Evolutionary conservation across 2,329 filamentous ascomycete genomes (phyloP).

Genomic region (Bipolaris sorokiniana): DNA sequence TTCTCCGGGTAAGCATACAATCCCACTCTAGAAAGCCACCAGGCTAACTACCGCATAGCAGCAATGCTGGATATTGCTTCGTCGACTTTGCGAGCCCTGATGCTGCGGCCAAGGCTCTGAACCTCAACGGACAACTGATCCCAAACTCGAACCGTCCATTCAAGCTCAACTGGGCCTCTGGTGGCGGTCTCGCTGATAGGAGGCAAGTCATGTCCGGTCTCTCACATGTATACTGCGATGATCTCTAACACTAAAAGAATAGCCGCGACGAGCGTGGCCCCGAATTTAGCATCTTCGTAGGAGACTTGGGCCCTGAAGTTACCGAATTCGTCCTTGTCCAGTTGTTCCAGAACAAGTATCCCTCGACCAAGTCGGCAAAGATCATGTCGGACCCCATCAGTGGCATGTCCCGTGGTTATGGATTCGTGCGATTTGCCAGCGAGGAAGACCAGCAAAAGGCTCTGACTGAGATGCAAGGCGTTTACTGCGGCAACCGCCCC

Average conservation of each 20-base stretch:
- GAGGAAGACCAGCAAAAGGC: conserved; percentile 96
- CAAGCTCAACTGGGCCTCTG: conserved; percentile 99
- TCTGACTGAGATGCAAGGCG: conserved; percentile 96
- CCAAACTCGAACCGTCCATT: conserved; percentile 94
- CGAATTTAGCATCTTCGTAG: conserved; percentile 97
- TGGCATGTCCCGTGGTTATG: conserved; percentile 96
- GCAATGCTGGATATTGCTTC: conserved; percentile 98
- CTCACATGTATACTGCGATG: background rate
- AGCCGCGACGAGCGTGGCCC: conserved; percentile 90
- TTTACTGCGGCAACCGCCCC: conserved; percentile 97
- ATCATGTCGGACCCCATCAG: conserved; percentile 99
- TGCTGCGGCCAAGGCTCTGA: conserved; percentile 88
- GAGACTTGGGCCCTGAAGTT: conserved; percentile 95
- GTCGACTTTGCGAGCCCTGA: conserved; percentile 87
- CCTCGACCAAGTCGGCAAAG: conserved; percentile 98
- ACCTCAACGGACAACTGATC: conserved; percentile 84
- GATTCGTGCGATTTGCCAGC: conserved; percentile 95
- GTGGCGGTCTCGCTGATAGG: conserved; percentile 91
- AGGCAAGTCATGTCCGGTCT: conserved; percentile 62
- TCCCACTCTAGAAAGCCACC: conserved; percentile 18
- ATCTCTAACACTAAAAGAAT: conserved; percentile 27
- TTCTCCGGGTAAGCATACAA: conserved; percentile 79
- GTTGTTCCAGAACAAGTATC: conserved; percentile 94
- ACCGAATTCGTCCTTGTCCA: conserved; percentile 98
- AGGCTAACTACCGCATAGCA: conserved; percentile 64